Conservation (phyloP, 768 basidiomycete species). For the Lactifluus subvellereus region DNA sequence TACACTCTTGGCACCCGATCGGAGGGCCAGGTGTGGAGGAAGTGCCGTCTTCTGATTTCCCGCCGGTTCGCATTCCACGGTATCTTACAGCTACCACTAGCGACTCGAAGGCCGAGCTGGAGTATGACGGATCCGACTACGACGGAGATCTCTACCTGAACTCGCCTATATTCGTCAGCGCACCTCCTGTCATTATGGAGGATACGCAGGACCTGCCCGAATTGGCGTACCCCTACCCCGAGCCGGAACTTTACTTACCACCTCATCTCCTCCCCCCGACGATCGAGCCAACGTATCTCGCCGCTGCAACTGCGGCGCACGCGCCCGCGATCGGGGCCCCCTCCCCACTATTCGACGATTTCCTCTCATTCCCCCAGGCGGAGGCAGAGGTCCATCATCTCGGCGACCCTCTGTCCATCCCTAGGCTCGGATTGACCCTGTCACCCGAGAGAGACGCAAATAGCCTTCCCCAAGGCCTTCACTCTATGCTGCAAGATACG, state of each 20-base stretch:
- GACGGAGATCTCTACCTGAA: neutral
- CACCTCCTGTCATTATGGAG: neutral
- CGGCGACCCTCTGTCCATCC: neutral
- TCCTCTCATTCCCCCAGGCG: neutral
- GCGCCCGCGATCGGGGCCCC: neutral
- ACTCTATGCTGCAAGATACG: neutral
- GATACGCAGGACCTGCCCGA: neutral
- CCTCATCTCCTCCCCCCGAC: slow-evolving; percentile 8
- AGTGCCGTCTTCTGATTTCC: neutral
- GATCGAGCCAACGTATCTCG: neutral
- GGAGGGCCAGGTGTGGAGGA: neutral
- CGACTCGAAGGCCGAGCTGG: neutral
- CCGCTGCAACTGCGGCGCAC: slow-evolving; percentile 3
- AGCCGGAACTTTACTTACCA: slow-evolving; percentile 7
- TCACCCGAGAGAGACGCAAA: neutral
- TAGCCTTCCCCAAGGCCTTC: neutral
- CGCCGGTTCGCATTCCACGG: neutral
- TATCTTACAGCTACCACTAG: neutral
- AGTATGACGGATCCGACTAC: neutral
- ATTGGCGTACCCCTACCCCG: neutral
- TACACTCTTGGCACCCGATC: slow-evolving; percentile 8
- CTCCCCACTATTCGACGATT: neutral
- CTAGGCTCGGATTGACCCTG: neutral
- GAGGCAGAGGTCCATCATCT: neutral
- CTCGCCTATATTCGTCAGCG: neutral